Base-by-base conservation (phyloP, 202 grass and related monocot genomes). In the Digitaria exilis region DNA sequence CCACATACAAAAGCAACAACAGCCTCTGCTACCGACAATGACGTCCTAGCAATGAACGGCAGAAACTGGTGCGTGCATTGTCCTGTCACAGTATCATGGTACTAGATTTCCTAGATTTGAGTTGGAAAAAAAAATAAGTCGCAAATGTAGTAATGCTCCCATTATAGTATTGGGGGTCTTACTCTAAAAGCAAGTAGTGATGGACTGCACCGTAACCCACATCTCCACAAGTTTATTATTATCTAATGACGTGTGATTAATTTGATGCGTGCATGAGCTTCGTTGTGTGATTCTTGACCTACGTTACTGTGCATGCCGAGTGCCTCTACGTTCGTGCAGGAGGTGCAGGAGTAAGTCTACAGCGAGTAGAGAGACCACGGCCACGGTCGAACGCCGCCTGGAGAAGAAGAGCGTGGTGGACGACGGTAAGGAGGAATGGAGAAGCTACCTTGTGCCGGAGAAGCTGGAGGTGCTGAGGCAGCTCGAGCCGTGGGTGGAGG, bases 401-500 rank as follows among this genome's bases (percentile, higher is more conserved):
- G 14, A 61, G 15, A 31, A 88, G 71, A 80, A 48, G 43, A 4
- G 49, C 9, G 21, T 19, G 19, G 43, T 24, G 9, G 44, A 9
- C 6, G 80, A 13, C 8, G 41, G 50, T 7, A 41, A 63, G 14
- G 55, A 48, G 0, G 44, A 82, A 21, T 62, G 58, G 80, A 43
- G 22, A 29, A 64, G 58, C 15, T 83, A 73, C 69, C 44, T 74
- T 43, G n/a, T n/a, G 9, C 80, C 69, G 44, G 44, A 21, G 69
- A 74, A 17, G 34, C 60, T 83, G 17, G 81, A 75, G 55, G 54
- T 76, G 73, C 14, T 76, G 2, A 1, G 13, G 2, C 22, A 60
- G 1, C n/a, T 76, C 37, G 73, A 76, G 22, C 73, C 73, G 0
- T 91, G 85, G 85, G 85, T 65, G 26, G 22, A 73, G 50, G 70